Evolutionary conservation across 2,329 filamentous ascomycete genomes (phyloP).

Genomic region (Huntiella omanensis): DNA sequence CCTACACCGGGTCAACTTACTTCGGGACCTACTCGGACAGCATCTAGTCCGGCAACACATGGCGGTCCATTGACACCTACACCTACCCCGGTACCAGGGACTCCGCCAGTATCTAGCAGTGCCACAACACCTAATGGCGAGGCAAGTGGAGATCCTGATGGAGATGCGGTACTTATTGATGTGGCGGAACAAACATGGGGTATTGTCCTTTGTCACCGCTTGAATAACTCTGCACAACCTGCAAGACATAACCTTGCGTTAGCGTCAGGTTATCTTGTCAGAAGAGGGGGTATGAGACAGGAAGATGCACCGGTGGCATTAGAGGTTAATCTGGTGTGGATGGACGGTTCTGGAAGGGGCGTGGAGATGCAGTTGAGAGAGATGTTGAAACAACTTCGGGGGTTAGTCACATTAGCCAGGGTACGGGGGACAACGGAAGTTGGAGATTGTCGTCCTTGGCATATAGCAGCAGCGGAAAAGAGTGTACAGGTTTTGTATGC

Average conservation of each 20-base stretch:
- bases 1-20: constrained; percentile 20
- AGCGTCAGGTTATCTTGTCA: constrained; percentile 46
- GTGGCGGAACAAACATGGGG: constrained; percentile 60
- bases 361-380: constrained; percentile 52
- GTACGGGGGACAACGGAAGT: constrained; percentile 43
- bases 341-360: constrained; percentile 31
- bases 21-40: constrained; percentile 49
- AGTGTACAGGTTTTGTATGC: constrained; percentile 46
- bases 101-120: constrained; percentile 18
- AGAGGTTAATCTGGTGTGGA: constrained; percentile 45
- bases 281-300: constrained; percentile 34
- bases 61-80: constrained; percentile 36
- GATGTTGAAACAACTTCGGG: constrained; percentile 49
- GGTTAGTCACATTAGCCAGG: constrained; percentile 48
- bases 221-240: constrained; percentile 38
- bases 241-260: constrained; percentile 38
- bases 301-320: constrained; percentile 42
- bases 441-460: constrained; percentile 55
- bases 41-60: constrained; percentile 31
- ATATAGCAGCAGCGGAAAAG: constrained; percentile 53
- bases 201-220: constrained; percentile 46
- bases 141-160: constrained; percentile 28
- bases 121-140: constrained; percentile 24
- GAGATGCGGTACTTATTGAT: constrained; percentile 53
- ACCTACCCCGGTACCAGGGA: constrained; percentile 19